phyloP scores from a whole-genome alignment of 768 basidiomycete genomes.

The Phylloporus scabripes region DNA sequence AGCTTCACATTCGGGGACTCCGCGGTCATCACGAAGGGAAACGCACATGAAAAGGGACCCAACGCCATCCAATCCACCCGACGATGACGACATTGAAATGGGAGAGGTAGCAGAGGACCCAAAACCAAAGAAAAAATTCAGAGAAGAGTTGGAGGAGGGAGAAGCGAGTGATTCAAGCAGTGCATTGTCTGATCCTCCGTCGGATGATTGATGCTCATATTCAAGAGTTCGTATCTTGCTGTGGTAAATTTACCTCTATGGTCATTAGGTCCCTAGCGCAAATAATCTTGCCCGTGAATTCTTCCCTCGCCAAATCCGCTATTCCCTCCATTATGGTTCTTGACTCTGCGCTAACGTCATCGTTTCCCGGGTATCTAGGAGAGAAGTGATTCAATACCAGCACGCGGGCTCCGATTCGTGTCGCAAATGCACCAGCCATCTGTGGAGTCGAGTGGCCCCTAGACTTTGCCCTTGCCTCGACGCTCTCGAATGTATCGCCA shows the following conservation, averaged over 20 bases:
- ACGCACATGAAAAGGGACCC: constrained; percentile 14
- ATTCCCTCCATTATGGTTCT: constrained; percentile 60
- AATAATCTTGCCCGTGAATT: constrained; percentile 51
- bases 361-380: constrained; percentile 67
- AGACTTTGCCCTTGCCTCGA: constrained; percentile 60
- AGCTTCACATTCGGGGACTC: constrained; percentile 30
- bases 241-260: constrained; percentile 46
- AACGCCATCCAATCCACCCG: constrained; percentile 22
- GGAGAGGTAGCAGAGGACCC: constrained; percentile 81
- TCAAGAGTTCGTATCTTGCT: constrained; percentile 11
- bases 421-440: constrained; percentile 82
- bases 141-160: constrained; percentile 81
- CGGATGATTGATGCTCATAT: constrained; percentile 38
- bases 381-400: constrained; percentile 86
- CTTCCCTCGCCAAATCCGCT: constrained; percentile 44
- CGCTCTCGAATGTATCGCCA: constrained; percentile 53
- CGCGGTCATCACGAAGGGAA: constrained; percentile 23
- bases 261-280: constrained; percentile 78
- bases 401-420: constrained; percentile 50
- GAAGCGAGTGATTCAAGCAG: constrained; percentile 81
- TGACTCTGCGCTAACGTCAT: constrained; percentile 45
- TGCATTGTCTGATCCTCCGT: constrained; percentile 67
- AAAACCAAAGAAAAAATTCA: constrained; percentile 46
- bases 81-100: constrained; percentile 81
- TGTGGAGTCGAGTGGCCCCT: constrained; percentile 91